Evolutionary conservation across 2,329 filamentous ascomycete genomes (phyloP), one percentile per base, ranked within the genome.

Genomic region (Fusarium albidum): DNA sequence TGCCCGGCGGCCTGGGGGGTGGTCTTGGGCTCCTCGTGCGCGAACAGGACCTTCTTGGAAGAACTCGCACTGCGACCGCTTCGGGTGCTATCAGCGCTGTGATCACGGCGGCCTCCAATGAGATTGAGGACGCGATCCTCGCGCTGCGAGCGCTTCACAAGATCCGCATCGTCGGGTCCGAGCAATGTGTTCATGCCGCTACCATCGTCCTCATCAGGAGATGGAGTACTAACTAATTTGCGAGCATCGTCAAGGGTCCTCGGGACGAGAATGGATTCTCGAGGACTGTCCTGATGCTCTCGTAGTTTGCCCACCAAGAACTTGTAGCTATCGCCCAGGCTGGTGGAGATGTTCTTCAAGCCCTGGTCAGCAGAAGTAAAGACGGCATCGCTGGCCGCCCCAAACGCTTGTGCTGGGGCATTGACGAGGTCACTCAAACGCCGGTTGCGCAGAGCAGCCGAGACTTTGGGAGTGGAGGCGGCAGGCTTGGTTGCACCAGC

Each of bases 201-300:
- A n/a, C 81, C 76, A 9, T 85, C 84, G 31, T 87, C 84, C 31
- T 88, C 85, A 3, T 86, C 84, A 0, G 76, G 82, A 12, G 85
- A 79, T 29, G 89, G 86, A 1, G 89, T 90, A 67, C 86, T 90
- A 58, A 99, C 90, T 10, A 99, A 83, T 70, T 92, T 94, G 39
- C 92, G 84, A 13, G 94, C 95, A 67, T 99, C 95, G 65, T 96
- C 95, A 0, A 99, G 79, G 2, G 95, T 99, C 67, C 91, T 94
- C 2, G 95, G 95, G 1, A 96, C 81, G 7, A 85, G 75, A 3
- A 86, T 81, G 13, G 82, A 76, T 18, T 75, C 71, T 25, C 69
- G 68, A 9, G 72, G 68, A 11, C 69, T 63, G 11, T 80, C 71
- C 69, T 85, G 76, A 64, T 86, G 80, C 71, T 96, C 92, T 57